These are phyloP conservation scores for Patellaria atrata DNA, from an alignment of 495 filamentous ascomycete species.

Conservation along the genomic window DNA sequence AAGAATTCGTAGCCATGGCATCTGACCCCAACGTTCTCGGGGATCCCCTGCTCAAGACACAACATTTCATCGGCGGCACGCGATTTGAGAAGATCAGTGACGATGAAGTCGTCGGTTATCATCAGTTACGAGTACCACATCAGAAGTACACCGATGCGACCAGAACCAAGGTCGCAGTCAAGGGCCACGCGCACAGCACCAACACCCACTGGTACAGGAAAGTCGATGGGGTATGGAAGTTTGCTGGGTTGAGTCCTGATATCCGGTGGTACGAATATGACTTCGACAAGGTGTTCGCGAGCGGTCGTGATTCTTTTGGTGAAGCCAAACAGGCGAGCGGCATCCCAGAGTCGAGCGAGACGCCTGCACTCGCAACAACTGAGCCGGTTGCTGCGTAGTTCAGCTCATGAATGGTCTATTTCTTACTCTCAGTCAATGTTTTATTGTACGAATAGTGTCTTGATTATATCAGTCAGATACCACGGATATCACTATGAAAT, in stretches of 20 bases:
- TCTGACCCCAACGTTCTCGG: constrained; percentile 53
- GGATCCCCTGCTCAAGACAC: constrained; percentile 54
- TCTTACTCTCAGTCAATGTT: too few species aligned
- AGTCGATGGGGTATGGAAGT: constrained; percentile 68
- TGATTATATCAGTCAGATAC: too few species aligned
- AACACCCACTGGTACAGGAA: constrained; percentile 62
- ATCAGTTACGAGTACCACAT: constrained; percentile 67
- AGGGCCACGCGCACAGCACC: constrained; percentile 56
- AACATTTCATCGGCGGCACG: constrained; percentile 61
- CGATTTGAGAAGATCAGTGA: constrained; percentile 59
- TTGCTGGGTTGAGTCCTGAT: constrained; percentile 56
- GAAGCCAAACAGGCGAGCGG: constrained; percentile 19
- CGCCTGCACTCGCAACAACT: neutral
- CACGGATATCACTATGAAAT: too few species aligned
- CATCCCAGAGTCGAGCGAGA: constrained; percentile 3
- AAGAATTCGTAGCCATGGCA: constrained; percentile 56
- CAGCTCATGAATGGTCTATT: too few species aligned
- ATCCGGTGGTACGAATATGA: constrained; percentile 63
- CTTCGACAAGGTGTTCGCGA: constrained; percentile 36
- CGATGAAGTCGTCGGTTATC: constrained; percentile 52
- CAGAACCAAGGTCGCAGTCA: constrained; percentile 36
- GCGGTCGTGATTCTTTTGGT: constrained; percentile 23
- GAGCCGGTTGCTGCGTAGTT: neutral
- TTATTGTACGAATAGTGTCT: too few species aligned
- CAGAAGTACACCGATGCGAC: constrained; percentile 45